Conservation (phyloP, 805 yeast genomes). For the Cyberlindnera bimundalis region DNA sequence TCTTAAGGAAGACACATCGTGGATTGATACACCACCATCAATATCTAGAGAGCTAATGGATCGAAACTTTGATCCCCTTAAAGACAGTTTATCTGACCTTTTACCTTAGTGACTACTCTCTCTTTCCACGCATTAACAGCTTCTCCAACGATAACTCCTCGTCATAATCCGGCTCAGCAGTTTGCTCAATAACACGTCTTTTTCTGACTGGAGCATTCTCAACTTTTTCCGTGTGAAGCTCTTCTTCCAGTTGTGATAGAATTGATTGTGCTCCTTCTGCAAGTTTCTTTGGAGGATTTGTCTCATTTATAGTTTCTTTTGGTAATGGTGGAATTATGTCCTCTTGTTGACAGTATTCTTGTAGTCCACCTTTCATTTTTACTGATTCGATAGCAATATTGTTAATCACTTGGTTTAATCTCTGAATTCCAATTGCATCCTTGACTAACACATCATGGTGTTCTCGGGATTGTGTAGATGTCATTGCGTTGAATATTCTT, state of each 20-base stretch:
- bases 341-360: conserved; percentile 14
- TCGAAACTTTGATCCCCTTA: conserved; percentile 5
- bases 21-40: not conserved
- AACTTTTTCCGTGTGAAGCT: conserved; percentile 24
- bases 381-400: conserved; percentile 15
- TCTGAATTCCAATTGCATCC: conserved; percentile 25
- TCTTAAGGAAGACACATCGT: conserved; percentile 10
- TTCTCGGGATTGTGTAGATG: not conserved
- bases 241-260: conserved; percentile 10
- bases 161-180: conserved; percentile 5
- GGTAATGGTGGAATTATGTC: conserved; percentile 30
- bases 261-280: conserved; percentile 12
- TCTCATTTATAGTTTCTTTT: conserved; percentile 18
- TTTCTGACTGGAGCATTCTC: conserved; percentile 13
- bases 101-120: conserved; percentile 5
- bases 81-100: conserved; percentile 4
- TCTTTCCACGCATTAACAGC: conserved; percentile 3
- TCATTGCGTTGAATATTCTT: conserved; percentile 21
- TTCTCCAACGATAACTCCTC: conserved; percentile 13
- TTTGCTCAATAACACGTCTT: conserved; percentile 1
- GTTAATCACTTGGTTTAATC: conserved; percentile 18
- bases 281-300: conserved; percentile 17
- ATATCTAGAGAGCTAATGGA: not conserved
- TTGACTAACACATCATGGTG: conserved; percentile 27
- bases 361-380: conserved; percentile 3